phyloP scores from a whole-genome alignment of 805 yeast genomes.

The Jamesozyma gamospora region DNA sequence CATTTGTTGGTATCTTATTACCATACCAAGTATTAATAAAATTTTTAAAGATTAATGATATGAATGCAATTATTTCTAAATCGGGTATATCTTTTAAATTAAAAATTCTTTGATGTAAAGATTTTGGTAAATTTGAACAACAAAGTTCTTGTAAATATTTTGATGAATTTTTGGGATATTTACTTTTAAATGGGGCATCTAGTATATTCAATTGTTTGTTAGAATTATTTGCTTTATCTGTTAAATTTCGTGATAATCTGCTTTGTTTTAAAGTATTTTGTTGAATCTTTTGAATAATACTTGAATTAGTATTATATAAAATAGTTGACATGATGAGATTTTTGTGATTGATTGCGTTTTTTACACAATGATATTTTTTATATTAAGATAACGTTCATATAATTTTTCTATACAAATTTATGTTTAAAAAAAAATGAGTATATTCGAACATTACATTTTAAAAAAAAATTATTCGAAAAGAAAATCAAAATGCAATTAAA shows the following conservation, averaged over 20 bases:
- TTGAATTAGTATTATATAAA: constrained; percentile 25
- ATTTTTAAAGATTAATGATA: constrained; percentile 19
- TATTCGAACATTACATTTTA: too few species aligned
- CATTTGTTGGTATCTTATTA: constrained; percentile 20
- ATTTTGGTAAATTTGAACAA: constrained; percentile 16
- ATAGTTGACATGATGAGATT: constrained; percentile 23
- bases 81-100: constrained; percentile 6
- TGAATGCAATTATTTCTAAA: constrained; percentile 18
- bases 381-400: too few species aligned
- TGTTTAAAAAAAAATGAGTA: too few species aligned
- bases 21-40: constrained; percentile 27
- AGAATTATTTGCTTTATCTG: too few species aligned
- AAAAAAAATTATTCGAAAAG: too few species aligned
- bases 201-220: too few species aligned
- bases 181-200: constrained; percentile 15
- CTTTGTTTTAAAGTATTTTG: constrained; percentile 7
- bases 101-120: constrained; percentile 10
- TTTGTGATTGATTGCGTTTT: too few species aligned
- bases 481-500: background rate
- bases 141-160: constrained; percentile 22
- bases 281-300: constrained; percentile 21
- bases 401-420: too few species aligned
- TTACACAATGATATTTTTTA: too few species aligned
- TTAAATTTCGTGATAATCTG: background rate
- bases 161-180: constrained; percentile 13